phyloP scores from a whole-genome alignment of 495 filamentous ascomycete genomes.

The Sporormia fimetaria region DNA sequence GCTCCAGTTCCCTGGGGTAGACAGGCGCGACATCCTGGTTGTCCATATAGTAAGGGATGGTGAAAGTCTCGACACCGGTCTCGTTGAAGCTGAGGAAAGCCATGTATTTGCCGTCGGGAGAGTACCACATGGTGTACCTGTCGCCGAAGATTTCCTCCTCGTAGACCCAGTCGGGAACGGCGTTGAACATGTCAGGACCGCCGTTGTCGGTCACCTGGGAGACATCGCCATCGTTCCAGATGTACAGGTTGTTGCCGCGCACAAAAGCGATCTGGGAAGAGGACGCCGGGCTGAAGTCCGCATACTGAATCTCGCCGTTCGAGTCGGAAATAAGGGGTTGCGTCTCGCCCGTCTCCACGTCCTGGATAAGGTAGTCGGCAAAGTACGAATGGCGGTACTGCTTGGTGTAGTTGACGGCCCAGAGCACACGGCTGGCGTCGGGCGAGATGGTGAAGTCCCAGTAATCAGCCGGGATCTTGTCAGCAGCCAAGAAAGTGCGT shows the following conservation, averaged over 20 bases:
- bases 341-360: constrained; percentile 37
- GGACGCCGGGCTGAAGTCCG: constrained; percentile 38
- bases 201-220: constrained; percentile 45
- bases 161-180: constrained; percentile 52
- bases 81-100: constrained; percentile 49
- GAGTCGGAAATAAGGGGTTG: constrained; percentile 39
- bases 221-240: constrained; percentile 39
- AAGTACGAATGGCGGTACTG: constrained; percentile 48
- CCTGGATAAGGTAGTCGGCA: constrained; percentile 45
- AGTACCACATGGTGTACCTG: constrained; percentile 45
- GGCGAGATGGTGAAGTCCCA: constrained; percentile 35
- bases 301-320: constrained; percentile 46
- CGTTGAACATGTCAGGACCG: constrained; percentile 45
- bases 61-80: constrained; percentile 46
- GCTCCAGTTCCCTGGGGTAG: constrained; percentile 41
- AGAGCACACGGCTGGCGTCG: constrained; percentile 39
- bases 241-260: constrained; percentile 44
- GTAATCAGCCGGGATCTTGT: constrained; percentile 28
- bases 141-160: constrained; percentile 48
- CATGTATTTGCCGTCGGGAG: constrained; percentile 45
- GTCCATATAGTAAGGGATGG: constrained; percentile 48
- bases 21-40: constrained; percentile 36
- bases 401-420: constrained; percentile 39
- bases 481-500: constrained; percentile 35
- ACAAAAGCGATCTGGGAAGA: constrained; percentile 44